Base-by-base conservation (phyloP, 257 asterid genomes). In the Agastache rugosa region DNA sequence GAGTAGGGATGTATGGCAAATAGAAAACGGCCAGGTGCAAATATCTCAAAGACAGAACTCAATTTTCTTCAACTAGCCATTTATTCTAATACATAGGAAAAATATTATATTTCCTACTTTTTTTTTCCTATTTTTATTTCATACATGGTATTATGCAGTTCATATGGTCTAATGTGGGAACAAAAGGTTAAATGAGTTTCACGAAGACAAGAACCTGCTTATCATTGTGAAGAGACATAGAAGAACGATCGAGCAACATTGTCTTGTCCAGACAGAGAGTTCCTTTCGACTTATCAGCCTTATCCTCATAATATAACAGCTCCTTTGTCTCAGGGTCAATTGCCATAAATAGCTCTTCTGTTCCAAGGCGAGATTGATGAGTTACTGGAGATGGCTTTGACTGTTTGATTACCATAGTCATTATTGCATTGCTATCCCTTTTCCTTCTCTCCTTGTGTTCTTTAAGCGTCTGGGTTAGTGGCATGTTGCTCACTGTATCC, bases 401-500 rank as follows among this genome's bases (percentile, higher is more conserved):
- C 76, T 78, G 90, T 78, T 82, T 83, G 63, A 95, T 84, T 74
- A 92, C 91, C 96, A 95, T 90, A 53, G 99, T 95, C 97, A 95
- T 92, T 61, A 95, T 90, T 23, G 99, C 99, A 83, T 95, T 85
- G 75, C 83, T 87, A 75, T 95, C 99, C 82, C 81, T 92, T 76
- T 80, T 89, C 81, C 88, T 84, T 77, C 99, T 92, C 58, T 95
- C 99, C 78, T 87, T 92, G 69, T 95, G 99, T 73, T 95, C 98
- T 80, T 76, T 82, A 55, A 95, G 82, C 41, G 87, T 96, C 71
- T 84, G 87, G 48, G 88, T 74, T 56, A 95, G 96, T 31, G 98
- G 80, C 99, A 95, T 95, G 80, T 92, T 95, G 88, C 99, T 95
- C 60, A 95, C 90, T 8, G 98, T 95, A 82, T 95, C 99, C 79